phyloP scores from a whole-genome alignment of 805 yeast genomes.

The Ogataea nakhonphanomensis region DNA sequence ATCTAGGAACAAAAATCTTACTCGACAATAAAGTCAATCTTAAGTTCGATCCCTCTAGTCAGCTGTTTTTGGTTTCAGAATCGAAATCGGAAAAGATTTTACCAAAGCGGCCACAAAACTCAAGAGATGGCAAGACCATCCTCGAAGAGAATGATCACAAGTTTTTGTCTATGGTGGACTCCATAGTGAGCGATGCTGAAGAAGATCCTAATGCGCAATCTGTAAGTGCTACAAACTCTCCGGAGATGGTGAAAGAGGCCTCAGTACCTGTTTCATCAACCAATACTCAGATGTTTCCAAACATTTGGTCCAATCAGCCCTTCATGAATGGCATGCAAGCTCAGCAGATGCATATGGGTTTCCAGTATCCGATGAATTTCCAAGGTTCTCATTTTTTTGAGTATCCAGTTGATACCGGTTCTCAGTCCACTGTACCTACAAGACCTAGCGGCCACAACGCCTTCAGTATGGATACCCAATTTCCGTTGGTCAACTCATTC shows the following conservation, averaged over 20 bases:
- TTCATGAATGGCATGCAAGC: not conserved
- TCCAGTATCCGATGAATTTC: conserved; percentile 5
- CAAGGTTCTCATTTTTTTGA: conserved; percentile 1
- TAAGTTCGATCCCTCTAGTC: conserved; percentile 19
- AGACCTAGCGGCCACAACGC: not conserved
- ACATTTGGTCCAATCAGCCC: conserved; percentile 14
- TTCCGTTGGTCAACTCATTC: not conserved
- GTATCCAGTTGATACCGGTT: not conserved
- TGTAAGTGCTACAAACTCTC: conserved; percentile 2
- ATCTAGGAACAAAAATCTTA: conserved; percentile 29
- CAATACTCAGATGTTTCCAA: conserved; percentile 9
- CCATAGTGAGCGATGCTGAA: conserved; percentile 27
- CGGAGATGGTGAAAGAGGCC: conserved; percentile 1
- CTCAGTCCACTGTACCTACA: not conserved
- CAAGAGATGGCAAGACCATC: conserved; percentile 14
- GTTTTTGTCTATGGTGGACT: conserved; percentile 30
- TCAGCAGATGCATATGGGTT: not conserved
- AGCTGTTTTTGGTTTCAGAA: conserved; percentile 17
- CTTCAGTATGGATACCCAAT: not conserved
- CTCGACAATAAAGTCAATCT: conserved; percentile 30
- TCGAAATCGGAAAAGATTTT: not conserved
- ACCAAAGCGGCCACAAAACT: not conserved
- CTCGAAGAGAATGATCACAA: conserved; percentile 17
- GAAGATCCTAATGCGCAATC: conserved; percentile 3
- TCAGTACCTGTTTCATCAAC: not conserved